Evolutionary conservation across 2,329 filamentous ascomycete species (phyloP), one percentile per base, ranked within the genome.

Genomic region (Pseudocercospora crystallina): DNA sequence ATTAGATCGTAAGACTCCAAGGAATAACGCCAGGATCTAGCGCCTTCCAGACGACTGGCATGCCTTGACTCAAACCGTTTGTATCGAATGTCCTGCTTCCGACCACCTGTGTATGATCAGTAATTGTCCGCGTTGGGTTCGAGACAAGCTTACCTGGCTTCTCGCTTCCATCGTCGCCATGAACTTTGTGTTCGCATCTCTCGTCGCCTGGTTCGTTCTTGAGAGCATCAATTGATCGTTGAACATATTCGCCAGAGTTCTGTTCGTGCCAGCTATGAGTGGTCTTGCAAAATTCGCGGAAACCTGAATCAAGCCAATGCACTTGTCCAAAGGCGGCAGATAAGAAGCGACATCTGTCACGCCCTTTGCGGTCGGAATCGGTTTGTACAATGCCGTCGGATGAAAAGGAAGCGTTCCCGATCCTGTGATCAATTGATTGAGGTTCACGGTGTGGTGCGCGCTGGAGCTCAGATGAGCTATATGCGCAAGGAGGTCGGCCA

Each of bases 11-110:
- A 40, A 58, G 15, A 52, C 49, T 57, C 50, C 57, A 57, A 39
- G 61, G 55, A n/a, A 51, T 47, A 13, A 58, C 52, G 29, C 53
- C 59, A 7, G 66, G 66, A 45, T 68, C 64, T 45, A 67, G 46
- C 33, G 60, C 60, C 36, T 62, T 63, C 67, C 68, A 79, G 1
- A 78, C 39, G 53, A 77, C 77, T 5, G 76, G 76, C 75, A 76
- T 77, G 2, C 74, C 75, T 52, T 72, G 67, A 55, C 68, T 70
- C 38, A 78, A 64, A 0, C 76, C 76, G 5, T 72, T 40, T 2
- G 48, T 49, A 51, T 74, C 74, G 61, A 80, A 78, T 0, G 15
- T 53, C n/a, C 73, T 68, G 5, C 49, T 61, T n/a, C 62, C 61
- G 8, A 78, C 61, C 26, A 62, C 55, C 2, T 60, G 3, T 26